Conservation (phyloP, 768 basidiomycete species). For the Trametes cingulata region DNA sequence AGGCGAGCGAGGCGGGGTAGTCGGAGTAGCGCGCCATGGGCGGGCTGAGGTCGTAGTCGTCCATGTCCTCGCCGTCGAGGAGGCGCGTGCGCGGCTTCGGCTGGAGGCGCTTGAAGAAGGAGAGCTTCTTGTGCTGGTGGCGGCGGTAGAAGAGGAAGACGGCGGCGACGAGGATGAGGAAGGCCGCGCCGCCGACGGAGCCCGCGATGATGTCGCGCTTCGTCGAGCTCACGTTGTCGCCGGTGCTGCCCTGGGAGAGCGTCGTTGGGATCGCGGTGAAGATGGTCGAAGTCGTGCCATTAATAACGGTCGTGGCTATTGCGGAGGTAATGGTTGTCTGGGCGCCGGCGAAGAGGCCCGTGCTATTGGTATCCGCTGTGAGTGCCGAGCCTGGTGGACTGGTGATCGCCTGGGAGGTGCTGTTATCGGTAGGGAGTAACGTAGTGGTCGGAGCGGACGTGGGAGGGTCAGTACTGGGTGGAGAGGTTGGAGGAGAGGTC, state of each 20-base stretch:
- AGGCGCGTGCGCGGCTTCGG: slow-evolving; percentile 28
- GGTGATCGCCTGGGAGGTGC: neutral
- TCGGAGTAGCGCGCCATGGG: slow-evolving; percentile 26
- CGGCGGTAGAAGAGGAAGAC: slow-evolving; percentile 34
- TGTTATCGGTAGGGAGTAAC: too few species aligned
- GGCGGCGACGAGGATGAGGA: slow-evolving; percentile 29
- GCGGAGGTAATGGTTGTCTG: slow-evolving; percentile 20
- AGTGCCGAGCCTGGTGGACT: neutral
- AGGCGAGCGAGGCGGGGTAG: slow-evolving; percentile 26
- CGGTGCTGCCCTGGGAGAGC: slow-evolving; percentile 2
- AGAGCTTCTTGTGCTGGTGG: slow-evolving; percentile 30
- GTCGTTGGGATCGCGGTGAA: slow-evolving; percentile 29
- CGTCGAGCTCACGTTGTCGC: slow-evolving; percentile 10
- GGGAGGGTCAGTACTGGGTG: neutral
- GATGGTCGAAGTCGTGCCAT: slow-evolving; percentile 19
- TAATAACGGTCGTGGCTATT: slow-evolving; percentile 18
- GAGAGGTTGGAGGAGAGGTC: slow-evolving; percentile 9
- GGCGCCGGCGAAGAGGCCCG: neutral
- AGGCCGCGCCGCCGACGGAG: slow-evolving; percentile 30
- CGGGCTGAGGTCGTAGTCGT: slow-evolving; percentile 29
- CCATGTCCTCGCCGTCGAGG: slow-evolving; percentile 32
- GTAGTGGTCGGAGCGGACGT: neutral
- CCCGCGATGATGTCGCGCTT: slow-evolving; percentile 34
- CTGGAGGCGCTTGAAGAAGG: slow-evolving; percentile 26
- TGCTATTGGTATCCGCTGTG: neutral